Evolutionary conservation across 192 early-diverging fungal genomes (phyloP).

Genomic region (Diversispora eburnea): DNA sequence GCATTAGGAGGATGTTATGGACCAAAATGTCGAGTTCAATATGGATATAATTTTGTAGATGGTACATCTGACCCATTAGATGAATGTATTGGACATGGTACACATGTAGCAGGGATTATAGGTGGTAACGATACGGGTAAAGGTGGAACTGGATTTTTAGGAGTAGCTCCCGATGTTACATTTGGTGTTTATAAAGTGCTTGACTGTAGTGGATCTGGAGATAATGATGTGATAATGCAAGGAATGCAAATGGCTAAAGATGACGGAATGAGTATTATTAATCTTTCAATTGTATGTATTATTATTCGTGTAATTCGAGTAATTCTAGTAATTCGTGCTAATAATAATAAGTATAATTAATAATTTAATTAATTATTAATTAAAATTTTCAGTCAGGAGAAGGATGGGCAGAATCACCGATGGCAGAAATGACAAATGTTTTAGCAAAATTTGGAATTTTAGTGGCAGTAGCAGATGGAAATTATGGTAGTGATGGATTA

Average conservation of each 20-base stretch:
- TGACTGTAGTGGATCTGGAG: conserved; percentile 46
- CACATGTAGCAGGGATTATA: conserved; percentile 60
- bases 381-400: conserved; percentile 29
- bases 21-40: conserved; percentile 48
- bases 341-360: not conserved
- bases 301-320: not conserved
- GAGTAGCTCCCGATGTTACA: conserved; percentile 64
- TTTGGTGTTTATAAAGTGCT: conserved; percentile 66
- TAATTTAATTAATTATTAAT: not conserved
- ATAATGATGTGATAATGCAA: conserved; percentile 54
- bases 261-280: conserved; percentile 29
- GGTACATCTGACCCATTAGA: conserved; percentile 53
- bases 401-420: conserved; percentile 44
- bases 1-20: conserved; percentile 59
- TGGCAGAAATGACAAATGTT: conserved; percentile 42
- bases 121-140: conserved; percentile 44
- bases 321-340: not conserved
- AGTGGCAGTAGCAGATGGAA: conserved; percentile 70
- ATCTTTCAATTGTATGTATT: conserved; percentile 4
- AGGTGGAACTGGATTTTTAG: conserved; percentile 41
- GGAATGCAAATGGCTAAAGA: conserved; percentile 42
- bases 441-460: conserved; percentile 49
- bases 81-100: conserved; percentile 63
- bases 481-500: conserved; percentile 59
- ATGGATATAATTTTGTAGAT: conserved; percentile 61